These are phyloP conservation scores for Collybia nuda DNA, from an alignment of 768 basidiomycete genomes.

Conservation along the genomic window DNA sequence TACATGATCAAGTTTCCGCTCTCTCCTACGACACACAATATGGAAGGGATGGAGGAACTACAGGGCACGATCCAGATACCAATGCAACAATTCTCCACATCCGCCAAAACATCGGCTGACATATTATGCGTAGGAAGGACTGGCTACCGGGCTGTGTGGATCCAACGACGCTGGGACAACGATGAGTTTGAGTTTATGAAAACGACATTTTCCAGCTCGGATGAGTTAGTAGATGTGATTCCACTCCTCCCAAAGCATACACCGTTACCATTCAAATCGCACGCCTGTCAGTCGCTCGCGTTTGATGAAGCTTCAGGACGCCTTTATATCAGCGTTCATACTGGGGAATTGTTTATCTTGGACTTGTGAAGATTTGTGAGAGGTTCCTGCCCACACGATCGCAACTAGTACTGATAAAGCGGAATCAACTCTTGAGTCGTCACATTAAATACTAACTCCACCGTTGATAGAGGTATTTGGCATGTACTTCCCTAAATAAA, in stretches of 20 bases:
- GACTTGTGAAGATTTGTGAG: slow-evolving; percentile 24
- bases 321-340: slow-evolving; percentile 49
- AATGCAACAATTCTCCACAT: slow-evolving; percentile 6
- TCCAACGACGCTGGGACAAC: slow-evolving; percentile 49
- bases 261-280: slow-evolving; percentile 50
- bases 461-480: no score
- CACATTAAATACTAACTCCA: no score
- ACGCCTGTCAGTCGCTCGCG: slow-evolving; percentile 42
- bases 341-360: slow-evolving; percentile 53
- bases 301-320: slow-evolving; percentile 59
- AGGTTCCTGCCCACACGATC: no score
- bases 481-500: no score
- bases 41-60: background rate
- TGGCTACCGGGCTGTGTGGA: slow-evolving; percentile 52
- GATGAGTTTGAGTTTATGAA: slow-evolving; percentile 52
- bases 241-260: slow-evolving; percentile 43
- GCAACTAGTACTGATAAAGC: no score
- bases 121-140: slow-evolving; percentile 36
- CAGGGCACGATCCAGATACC: background rate
- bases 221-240: slow-evolving; percentile 24
- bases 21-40: background rate
- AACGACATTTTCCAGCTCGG: slow-evolving; percentile 35
- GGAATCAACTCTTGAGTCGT: no score
- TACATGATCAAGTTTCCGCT: slow-evolving; percentile 19
- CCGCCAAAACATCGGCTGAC: slow-evolving; percentile 12